These are phyloP conservation scores for Spatholobus suberectus DNA, from an alignment of 306 rosid genomes.

Conservation along the genomic window DNA sequence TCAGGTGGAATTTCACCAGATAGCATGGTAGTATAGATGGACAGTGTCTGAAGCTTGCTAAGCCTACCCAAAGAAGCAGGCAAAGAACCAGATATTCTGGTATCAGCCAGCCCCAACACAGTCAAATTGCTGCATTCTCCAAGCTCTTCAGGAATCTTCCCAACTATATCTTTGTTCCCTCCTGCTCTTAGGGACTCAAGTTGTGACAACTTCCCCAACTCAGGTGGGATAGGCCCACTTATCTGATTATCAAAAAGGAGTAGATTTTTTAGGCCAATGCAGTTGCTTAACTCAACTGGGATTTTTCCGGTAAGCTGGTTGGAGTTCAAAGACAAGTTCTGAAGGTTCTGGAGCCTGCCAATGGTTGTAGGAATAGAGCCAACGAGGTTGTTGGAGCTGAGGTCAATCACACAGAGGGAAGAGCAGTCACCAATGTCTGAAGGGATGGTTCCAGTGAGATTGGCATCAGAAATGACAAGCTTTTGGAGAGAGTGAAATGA, in stretches of 20 bases:
- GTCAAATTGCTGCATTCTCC: conserved; percentile 80
- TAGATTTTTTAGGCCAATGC: conserved; percentile 56
- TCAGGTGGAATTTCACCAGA: conserved; percentile 92
- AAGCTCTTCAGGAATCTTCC: conserved; percentile 78
- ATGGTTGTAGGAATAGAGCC: conserved; percentile 73
- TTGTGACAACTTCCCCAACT: conserved; percentile 58
- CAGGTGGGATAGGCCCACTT: conserved; percentile 58
- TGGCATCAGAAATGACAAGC: conserved; percentile 78
- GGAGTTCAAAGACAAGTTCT: conserved; percentile 69
- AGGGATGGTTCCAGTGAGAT: conserved; percentile 78
- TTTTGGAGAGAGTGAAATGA: conserved; percentile 59
- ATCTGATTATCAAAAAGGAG: conserved; percentile 71
- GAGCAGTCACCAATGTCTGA: conserved; percentile 60
- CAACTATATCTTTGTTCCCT: conserved; percentile 76
- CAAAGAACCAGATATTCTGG: conserved; percentile 71
- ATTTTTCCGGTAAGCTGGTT: conserved; percentile 79
- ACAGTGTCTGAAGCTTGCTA: conserved; percentile 71
- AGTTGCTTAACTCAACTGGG: conserved; percentile 65
- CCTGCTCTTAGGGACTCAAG: conserved; percentile 82
- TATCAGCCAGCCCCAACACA: conserved; percentile 82
- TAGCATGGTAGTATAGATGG: conserved; percentile 88
- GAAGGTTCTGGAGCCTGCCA: conserved; percentile 61
- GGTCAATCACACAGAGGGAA: conserved; percentile 58
- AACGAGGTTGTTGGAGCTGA: conserved; percentile 72
- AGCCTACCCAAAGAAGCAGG: conserved; percentile 83